Conservation (phyloP, 2,329 filamentous ascomycete genomes). For the Parafenestella ontariensis region DNA sequence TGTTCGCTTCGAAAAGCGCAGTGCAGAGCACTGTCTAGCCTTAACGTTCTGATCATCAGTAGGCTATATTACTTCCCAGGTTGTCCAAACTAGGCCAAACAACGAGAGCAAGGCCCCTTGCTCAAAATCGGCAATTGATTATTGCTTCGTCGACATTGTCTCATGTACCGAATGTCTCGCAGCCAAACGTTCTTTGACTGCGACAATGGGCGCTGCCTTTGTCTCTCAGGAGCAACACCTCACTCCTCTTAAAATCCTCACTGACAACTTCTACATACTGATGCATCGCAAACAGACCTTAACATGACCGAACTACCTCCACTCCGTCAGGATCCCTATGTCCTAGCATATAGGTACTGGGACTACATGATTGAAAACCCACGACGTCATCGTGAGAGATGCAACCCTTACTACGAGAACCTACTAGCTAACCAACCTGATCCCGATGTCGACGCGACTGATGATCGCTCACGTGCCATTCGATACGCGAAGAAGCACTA, state of each 20-base stretch:
- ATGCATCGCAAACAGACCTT: not conserved
- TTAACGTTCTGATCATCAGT: not conserved
- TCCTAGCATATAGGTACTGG: slow-evolving; percentile 28
- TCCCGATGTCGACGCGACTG: slow-evolving; percentile 17
- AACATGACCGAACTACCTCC: slow-evolving; percentile 8
- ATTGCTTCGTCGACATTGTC: not conserved
- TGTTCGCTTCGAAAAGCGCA: not conserved
- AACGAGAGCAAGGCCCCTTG: not conserved
- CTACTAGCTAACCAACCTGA: slow-evolving; percentile 31
- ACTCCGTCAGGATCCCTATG: slow-evolving; percentile 22
- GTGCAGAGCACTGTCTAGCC: not conserved
- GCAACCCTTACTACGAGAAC: slow-evolving; percentile 28
- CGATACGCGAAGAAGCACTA: slow-evolving; percentile 31
- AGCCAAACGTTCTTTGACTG: not conserved
- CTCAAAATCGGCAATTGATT: not conserved
- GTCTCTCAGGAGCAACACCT: not conserved
- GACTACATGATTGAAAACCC: slow-evolving; percentile 26
- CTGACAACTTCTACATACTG: not conserved
- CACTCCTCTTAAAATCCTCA: not conserved
- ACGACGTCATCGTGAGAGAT: slow-evolving; percentile 9
- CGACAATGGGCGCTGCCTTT: not conserved
- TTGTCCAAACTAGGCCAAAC: not conserved
- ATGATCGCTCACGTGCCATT: slow-evolving; percentile 27
- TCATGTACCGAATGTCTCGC: not conserved
- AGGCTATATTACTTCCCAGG: not conserved